These are phyloP conservation scores for Bruguiera hainesii DNA, from an alignment of 441 rosid genomes.

Conservation along the genomic window DNA sequence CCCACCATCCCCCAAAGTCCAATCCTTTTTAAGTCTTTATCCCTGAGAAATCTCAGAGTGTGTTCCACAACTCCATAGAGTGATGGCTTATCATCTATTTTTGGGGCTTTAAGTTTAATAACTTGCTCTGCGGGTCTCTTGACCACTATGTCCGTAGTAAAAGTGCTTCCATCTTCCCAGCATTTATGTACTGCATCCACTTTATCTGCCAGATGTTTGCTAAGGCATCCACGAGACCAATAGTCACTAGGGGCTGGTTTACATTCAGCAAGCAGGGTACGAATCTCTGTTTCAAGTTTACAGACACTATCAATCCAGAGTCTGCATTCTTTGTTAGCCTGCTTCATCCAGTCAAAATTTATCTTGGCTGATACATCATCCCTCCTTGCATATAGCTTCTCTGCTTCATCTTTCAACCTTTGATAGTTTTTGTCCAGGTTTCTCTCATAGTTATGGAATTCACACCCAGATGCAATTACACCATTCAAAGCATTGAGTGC, in stretches of 20 bases:
- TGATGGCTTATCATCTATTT: slow-evolving; percentile 7
- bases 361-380: neutral
- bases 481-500: neutral
- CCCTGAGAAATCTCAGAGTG: slow-evolving; percentile 1
- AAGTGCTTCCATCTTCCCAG: neutral
- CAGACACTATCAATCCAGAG: neutral
- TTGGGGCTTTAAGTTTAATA: neutral
- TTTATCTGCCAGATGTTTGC: slow-evolving; percentile 1
- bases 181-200: neutral
- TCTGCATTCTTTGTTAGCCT: neutral
- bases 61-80: neutral
- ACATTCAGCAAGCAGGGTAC: neutral
- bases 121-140: neutral
- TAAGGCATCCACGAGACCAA: neutral
- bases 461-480: neutral
- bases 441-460: neutral
- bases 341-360: neutral
- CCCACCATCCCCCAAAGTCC: slow-evolving; percentile 36
- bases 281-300: neutral
- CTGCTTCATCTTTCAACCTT: neutral
- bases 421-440: neutral
- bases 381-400: slow-evolving; percentile 1
- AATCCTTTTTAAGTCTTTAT: slow-evolving; percentile 17
- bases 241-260: neutral
- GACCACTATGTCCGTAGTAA: neutral